Conservation (phyloP, 345 rosid species). For the Litchi chinensis region DNA sequence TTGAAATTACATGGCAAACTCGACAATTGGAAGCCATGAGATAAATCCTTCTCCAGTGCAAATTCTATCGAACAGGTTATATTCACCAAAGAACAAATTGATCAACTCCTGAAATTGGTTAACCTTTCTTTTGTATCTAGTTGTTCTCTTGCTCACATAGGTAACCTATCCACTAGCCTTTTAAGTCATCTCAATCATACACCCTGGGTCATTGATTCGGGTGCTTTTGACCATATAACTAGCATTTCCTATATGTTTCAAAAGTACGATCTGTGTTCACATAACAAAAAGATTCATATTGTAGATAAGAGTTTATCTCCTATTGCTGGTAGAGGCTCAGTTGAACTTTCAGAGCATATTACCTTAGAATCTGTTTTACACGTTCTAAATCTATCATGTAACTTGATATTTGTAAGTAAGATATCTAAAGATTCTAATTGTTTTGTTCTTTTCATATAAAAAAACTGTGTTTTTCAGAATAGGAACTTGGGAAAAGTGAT, state of each 20-base stretch:
- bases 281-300: not conserved
- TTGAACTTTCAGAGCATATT: not conserved
- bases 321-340: not conserved
- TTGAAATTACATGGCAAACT: not conserved
- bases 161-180: not conserved
- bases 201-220: too few relatives aligned
- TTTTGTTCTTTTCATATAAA: too few relatives aligned
- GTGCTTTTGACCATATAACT: too few relatives aligned
- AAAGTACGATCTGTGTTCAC: not conserved
- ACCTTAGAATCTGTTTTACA: not conserved
- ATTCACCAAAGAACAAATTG: not conserved
- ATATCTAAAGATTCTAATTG: too few relatives aligned
- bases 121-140: not conserved
- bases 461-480: too few relatives aligned
- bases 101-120: not conserved
- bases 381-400: not conserved
- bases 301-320: not conserved
- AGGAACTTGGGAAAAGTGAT: too few relatives aligned
- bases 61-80: not conserved
- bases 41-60: too few relatives aligned
- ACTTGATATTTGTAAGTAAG: too few relatives aligned
- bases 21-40: not conserved
- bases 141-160: not conserved
- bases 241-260: not conserved
- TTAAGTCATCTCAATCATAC: too few relatives aligned